Base-by-base conservation (phyloP, 1,139 yeast species). In the Hanseniaspora uvarum region DNA sequence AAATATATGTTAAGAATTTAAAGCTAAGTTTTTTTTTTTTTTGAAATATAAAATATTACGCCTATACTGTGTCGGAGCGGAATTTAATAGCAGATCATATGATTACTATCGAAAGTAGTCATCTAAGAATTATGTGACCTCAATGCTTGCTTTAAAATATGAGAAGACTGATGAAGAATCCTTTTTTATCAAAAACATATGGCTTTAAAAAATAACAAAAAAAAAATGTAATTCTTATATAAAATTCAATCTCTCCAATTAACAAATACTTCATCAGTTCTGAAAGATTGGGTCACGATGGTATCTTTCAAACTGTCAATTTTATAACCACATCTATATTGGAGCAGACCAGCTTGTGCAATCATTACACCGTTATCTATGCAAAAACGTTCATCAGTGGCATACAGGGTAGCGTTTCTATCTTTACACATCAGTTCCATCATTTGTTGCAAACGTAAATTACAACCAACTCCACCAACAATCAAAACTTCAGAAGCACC, bases 341-440 rank as follows among this genome's bases (percentile, higher is more conserved):
- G 86, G 58, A 92, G 69, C 52, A 92, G 71, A 0, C 99, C 99
- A 0, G 98, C 97, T 66, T 92, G 99, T 1, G 98, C 98, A 64
- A 92, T 92, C 99, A 92, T 92, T 49, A 92, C 92, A 11, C 98
- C 97, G 64, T 92, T 92, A 66, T 92, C 98, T 53, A 92, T 92
- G 69, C 97, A 92, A 65, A 92, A 92, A 58, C 98, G 72, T 65
- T 92, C 97, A 67, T 92, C 99, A 0, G 98, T 94, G 14, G 99
- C 96, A 66, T 75, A 86, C 4, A 92, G 83, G 34, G 78, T 76
- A 0, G 97, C 98, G 14, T 69, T 66, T 58, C 99, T 74, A 63
- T 88, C 97, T 43, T 76, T 68, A 16, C 94, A 95, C 99, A 92
- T 94, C 46, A 78, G 70, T 33, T 78, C 86, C 99, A 92, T 92